phyloP scores from a whole-genome alignment of 371 early-diverging fungal genomes.

The Mortierella sp. region DNA sequence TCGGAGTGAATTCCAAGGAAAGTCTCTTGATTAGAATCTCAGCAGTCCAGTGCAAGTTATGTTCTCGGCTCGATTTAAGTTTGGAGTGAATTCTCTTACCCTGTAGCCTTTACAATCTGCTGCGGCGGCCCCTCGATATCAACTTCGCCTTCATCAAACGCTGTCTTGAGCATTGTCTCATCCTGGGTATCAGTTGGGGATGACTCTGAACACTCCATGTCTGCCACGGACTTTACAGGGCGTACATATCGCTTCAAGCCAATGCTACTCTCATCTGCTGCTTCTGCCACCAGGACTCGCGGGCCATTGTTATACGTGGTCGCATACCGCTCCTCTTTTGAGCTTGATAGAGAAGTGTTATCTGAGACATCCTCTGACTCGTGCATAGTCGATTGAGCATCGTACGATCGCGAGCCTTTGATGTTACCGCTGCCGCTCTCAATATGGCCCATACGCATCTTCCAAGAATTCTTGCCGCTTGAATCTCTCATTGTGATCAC shows the following conservation, averaged over 20 bases:
- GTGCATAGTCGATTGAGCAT: constrained; percentile 1
- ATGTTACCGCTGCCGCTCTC: constrained; percentile 25
- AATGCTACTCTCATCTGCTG: constrained; percentile 39
- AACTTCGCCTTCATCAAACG: constrained; percentile 37
- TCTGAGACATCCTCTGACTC: constrained; percentile 10
- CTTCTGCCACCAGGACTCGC: constrained; percentile 31
- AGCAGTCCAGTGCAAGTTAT: neutral
- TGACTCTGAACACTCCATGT: neutral
- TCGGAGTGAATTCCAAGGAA: neutral
- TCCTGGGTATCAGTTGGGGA: neutral
- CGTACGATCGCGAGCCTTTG: neutral
- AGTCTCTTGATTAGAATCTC: neutral
- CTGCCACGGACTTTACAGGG: neutral
- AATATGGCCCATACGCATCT: constrained; percentile 64
- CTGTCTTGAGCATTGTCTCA: constrained; percentile 2
- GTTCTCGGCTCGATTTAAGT: neutral
- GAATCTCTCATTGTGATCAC: constrained; percentile 74
- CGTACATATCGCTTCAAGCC: constrained; percentile 39
- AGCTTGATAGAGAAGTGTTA: neutral
- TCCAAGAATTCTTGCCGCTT: constrained; percentile 81
- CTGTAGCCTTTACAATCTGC: constrained; percentile 4
- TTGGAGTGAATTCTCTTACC: constrained; percentile 1
- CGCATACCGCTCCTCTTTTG: constrained; percentile 1
- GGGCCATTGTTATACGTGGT: constrained; percentile 10
- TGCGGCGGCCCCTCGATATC: constrained; percentile 5